Evolutionary conservation across 2,329 filamentous ascomycete species (phyloP), one percentile per base, ranked within the genome.

Genomic region (Blastomyces gilchristii): DNA sequence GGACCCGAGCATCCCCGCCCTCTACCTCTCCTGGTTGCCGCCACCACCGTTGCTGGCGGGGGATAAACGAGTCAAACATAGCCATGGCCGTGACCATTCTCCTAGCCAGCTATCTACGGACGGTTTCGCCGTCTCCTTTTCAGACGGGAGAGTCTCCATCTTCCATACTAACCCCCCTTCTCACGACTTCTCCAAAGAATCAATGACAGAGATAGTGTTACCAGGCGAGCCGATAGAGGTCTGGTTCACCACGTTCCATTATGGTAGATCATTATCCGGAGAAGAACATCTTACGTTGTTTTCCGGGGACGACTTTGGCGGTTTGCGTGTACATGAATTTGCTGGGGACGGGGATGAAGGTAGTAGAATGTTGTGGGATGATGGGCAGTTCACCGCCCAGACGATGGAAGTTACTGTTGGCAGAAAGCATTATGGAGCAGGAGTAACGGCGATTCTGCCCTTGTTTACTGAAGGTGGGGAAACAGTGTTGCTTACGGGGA

Each of bases 371-470:
- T 57, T 70, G 16, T 28, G 63, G 62, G 63, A 16, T 49, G 43
- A 43, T 31, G 28, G n/a, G 34, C 34, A 58, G 4, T 60, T 50
- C 57, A 59, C 43, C 12, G 59, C 25, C 47, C 47, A 22, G 31
- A 62, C 18, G 39, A 63, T 28, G 63, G 65, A 61, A 53, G 69
- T 73, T 45, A 75, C 75, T 60, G 83, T 86, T 68, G 76, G 78
- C 28, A 73, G 71, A 3, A 86, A 80, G 65, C 81, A 82, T 18
- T 91, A 96, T 70, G 80, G 80, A n/a, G 91, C 91, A 1, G 93
- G 94, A 12, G 89, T 97, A 0, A 96, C 92, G 0, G 85, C 90
- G 1, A 94, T 97, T 62, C 75, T 97, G 2, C 90, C 91, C 0
- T 76, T 96, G 2, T 71, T 80, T 0, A 69, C 72, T 9, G 77